Base-by-base conservation (phyloP, 1,284 basidiomycete genomes). In the Moniliella sp. region DNA sequence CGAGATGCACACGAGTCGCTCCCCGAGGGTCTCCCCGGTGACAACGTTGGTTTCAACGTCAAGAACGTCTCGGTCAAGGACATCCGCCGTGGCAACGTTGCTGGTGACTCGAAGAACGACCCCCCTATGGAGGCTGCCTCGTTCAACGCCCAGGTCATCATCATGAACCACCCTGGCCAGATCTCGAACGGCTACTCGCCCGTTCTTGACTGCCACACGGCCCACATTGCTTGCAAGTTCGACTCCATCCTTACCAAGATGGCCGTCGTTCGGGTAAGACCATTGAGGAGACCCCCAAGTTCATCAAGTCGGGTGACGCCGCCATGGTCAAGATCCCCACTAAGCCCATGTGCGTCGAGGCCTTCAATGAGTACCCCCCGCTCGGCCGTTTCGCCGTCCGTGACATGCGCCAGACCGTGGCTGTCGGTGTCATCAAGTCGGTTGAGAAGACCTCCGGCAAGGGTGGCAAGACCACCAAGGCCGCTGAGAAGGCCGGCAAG, bases 1-100 rank as follows among this genome's bases (percentile, higher is more conserved):
- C 66, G 88, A 97, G 72, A 97, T 97, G 91, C 91, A 97, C 69
- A 94, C 78, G 88, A 97, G 68, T 82, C 88, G 67, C 82, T 99
- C 65, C 72, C 72, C 64, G 73, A 82, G 68, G 91, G 91, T 71
- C 61, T 72, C 44, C 88, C 88, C 43, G 91, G 91, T 74, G 88
- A 97, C 75, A 97, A 97, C 68, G 86, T 94, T 62, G 86, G 83
- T 46, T 88, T 88, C 75, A 59, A 59, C 55, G 58, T 61, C 60
- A 88, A 83, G 78, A 94, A 94, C 82, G 88, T 94, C 29, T 97
- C 88, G 42, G 88, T 97, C 67, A 97, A 97, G 76, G 88, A 97
- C 71, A 97, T 99, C 62, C 86, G 88, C 62, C 84, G 88, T 72
- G 88, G 88, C 48, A 93, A 97, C 69, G 88, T 97, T 59, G 80